A percentile compares a stretch with the other conserved stretches of the same genome.
Evolutionary conservation across 1,284 basidiomycete genomes (phyloP).

Genomic region (Moesziomyces parantarcticus): DNA sequence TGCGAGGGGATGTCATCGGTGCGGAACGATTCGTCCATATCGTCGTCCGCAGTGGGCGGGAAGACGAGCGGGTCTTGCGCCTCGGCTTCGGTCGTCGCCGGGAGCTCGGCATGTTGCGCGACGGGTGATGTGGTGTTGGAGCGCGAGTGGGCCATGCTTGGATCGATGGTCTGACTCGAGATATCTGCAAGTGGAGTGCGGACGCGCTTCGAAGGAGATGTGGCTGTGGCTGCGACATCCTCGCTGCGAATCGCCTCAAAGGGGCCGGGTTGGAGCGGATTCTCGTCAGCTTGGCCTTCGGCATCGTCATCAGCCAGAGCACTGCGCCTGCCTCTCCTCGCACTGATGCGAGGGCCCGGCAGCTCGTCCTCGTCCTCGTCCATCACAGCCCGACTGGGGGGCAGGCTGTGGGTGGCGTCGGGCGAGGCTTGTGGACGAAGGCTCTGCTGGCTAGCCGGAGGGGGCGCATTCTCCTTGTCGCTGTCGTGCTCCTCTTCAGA

Average conservation of each 20-base stretch:
- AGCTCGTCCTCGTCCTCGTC: conserved; percentile 49
- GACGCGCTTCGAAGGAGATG: conserved; percentile 10
- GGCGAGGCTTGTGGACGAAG: conserved; percentile 24
- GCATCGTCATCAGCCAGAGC: conserved; percentile 44
- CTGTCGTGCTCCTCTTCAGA: conserved; percentile 43
- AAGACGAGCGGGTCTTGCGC: conserved; percentile 24
- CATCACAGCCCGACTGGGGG: conserved; percentile 38
- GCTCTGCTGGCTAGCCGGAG: conserved; percentile 34
- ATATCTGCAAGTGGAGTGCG: conserved; percentile 41
- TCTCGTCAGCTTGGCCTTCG: conserved; percentile 24
- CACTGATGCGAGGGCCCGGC: conserved; percentile 24
- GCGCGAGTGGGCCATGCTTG: conserved; percentile 27
- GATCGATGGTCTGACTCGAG: conserved; percentile 41
- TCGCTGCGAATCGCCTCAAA: conserved; percentile 18
- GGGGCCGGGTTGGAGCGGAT: conserved; percentile 33
- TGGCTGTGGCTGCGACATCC: conserved; percentile 1
- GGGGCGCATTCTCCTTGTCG: conserved; percentile 61
- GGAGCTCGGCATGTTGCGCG: conserved; percentile 15
- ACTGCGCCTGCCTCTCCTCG: conserved; percentile 22
- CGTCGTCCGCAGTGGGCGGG: conserved; percentile 12
- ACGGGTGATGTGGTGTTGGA: conserved; percentile 34
- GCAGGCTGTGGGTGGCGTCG: conserved; percentile 9
- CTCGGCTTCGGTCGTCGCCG: conserved; percentile 3
- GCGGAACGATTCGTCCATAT: conserved; percentile 45
- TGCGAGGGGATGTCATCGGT: conserved; percentile 48